Percentiles rank a stretch among this genome's conserved stretches.
phyloP scores from a whole-genome alignment of 768 basidiomycete genomes.

The Neoboletus magnificus region DNA sequence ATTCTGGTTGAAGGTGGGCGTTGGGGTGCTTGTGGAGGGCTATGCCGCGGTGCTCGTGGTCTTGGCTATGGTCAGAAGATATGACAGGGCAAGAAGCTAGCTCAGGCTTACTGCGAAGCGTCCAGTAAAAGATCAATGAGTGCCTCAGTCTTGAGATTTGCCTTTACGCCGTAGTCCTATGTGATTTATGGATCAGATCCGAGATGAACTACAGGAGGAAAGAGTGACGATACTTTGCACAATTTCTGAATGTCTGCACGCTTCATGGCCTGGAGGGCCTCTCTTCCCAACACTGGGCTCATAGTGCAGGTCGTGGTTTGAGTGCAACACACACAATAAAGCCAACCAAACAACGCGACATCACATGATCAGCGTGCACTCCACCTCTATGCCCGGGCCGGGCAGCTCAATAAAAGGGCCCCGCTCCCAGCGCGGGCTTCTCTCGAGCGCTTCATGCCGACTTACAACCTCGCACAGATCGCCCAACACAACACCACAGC shows the following conservation, averaged over 20 bases:
- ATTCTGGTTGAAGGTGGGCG: constrained; percentile 35
- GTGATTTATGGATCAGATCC: constrained; percentile 14
- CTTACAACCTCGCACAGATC: constrained; percentile 55
- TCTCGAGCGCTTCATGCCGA: constrained; percentile 22
- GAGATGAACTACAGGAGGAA: constrained; percentile 12
- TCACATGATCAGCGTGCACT: constrained; percentile 34
- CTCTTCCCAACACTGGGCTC: constrained; percentile 43
- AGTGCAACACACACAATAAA: constrained; percentile 45
- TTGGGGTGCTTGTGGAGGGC: constrained; percentile 17
- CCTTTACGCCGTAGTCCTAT: constrained; percentile 77
- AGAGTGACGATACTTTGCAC: constrained; percentile 48
- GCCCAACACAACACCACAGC: constrained; percentile 52
- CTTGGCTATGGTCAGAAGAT: constrained; percentile 33
- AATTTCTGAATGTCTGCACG: constrained; percentile 54
- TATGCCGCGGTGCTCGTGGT: constrained; percentile 24
- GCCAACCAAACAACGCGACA: constrained; percentile 49
- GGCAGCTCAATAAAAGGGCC: neutral
- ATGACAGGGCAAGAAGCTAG: constrained; percentile 32
- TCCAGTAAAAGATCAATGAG: constrained; percentile 72
- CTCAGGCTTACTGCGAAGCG: constrained; percentile 39
- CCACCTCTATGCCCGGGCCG: neutral
- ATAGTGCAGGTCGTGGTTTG: constrained; percentile 40
- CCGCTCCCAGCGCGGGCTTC: neutral
- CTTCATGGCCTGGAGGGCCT: constrained; percentile 51
- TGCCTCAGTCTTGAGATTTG: constrained; percentile 78